Percentiles rank a stretch among this genome's conserved stretches.
phyloP scores from a whole-genome alignment of 169 alveolate genomes.

The Eimeria acervulina region DNA sequence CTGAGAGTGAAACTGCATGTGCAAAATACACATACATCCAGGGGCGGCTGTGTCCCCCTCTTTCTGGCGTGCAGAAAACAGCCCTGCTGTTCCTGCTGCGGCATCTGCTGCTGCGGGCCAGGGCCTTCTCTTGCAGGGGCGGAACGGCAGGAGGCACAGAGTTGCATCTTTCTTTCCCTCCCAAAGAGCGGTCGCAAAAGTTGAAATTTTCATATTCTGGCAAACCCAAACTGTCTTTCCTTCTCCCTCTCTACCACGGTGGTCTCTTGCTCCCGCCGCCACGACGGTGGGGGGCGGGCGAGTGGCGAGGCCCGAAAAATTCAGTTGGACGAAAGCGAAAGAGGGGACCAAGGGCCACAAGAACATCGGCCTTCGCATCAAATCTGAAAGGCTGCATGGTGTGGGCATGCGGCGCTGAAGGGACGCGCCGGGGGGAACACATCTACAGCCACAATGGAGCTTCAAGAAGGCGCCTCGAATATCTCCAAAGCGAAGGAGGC shows the following conservation, averaged over 20 bases:
- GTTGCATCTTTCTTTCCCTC: background rate
- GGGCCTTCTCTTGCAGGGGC: background rate
- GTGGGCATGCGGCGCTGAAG: background rate
- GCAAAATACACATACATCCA: background rate
- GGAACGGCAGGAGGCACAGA: background rate
- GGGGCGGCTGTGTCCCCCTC: background rate
- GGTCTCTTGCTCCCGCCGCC: background rate
- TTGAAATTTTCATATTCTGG: background rate
- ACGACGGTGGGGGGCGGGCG: background rate
- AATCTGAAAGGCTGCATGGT: background rate
- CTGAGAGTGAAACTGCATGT: background rate
- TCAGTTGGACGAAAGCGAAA: background rate
- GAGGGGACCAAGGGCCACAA: background rate
- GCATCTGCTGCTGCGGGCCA: background rate
- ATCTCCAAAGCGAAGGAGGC: background rate
- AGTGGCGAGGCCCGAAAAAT: background rate
- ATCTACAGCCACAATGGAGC: background rate
- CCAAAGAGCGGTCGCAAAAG: background rate
- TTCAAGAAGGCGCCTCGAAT: background rate
- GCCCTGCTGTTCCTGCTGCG: constrained; percentile 4
- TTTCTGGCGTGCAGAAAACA: background rate
- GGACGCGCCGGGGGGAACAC: background rate
- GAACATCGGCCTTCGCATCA: background rate
- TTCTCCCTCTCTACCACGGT: background rate
- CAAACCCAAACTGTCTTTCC: background rate